phyloP scores from a whole-genome alignment of 2,329 filamentous ascomycete genomes.

The Pestalotiopsis sp. region DNA sequence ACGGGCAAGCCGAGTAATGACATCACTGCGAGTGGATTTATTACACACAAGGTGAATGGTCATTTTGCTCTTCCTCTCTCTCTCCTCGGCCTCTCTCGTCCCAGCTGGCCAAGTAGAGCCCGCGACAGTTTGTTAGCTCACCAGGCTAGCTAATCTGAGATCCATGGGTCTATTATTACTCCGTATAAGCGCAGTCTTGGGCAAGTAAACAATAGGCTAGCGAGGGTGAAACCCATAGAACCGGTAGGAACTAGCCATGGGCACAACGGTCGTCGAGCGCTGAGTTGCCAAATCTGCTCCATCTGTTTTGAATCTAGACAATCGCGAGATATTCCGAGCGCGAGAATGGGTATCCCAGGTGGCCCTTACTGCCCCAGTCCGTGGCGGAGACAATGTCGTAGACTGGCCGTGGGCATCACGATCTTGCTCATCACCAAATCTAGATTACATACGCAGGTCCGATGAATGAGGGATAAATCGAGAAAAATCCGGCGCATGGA shows the following conservation, averaged over 20 bases:
- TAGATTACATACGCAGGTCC: background rate
- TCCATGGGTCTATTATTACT: background rate
- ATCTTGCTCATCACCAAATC: background rate
- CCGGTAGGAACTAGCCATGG: constrained; percentile 3
- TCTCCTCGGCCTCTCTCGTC: background rate
- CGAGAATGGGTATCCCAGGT: background rate
- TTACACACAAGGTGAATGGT: background rate
- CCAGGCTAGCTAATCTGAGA: background rate
- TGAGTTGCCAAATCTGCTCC: background rate
- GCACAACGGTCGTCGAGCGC: background rate
- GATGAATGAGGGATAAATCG: background rate
- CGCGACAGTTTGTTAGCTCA: background rate
- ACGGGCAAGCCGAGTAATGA: background rate
- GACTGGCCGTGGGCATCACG: background rate
- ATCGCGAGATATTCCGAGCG: background rate
- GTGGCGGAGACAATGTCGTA: background rate
- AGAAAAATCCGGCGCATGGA: background rate
- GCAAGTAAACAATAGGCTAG: background rate
- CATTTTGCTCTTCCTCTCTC: too few relatives aligned
- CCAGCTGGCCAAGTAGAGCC: background rate
- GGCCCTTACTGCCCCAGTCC: background rate
- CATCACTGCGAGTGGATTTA: background rate
- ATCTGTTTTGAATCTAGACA: background rate
- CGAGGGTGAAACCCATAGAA: constrained; percentile 4
- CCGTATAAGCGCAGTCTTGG: background rate